These are phyloP conservation scores for Microcyclosporella mali DNA, from an alignment of 2,329 filamentous ascomycete species.

Conservation along the genomic window DNA sequence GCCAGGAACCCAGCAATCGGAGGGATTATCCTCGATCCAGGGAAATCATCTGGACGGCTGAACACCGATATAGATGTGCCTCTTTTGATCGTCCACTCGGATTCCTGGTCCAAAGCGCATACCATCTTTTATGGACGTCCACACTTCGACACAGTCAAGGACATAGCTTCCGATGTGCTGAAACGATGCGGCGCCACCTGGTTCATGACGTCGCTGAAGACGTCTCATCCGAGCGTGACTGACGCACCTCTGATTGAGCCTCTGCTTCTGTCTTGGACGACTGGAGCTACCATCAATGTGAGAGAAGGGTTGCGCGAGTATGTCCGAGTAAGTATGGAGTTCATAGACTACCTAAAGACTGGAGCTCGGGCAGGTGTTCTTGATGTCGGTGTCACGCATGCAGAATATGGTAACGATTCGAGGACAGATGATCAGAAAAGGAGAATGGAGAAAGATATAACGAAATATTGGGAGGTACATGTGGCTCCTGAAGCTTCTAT, in stretches of 20 bases:
- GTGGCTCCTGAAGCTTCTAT: constrained; percentile 17
- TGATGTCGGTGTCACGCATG: constrained; percentile 40
- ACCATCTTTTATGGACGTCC: constrained; percentile 55
- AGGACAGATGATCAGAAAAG: constrained; percentile 14
- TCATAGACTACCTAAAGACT: constrained; percentile 43
- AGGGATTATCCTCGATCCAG: constrained; percentile 58
- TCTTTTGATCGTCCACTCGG: constrained; percentile 55
- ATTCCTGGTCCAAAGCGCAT: constrained; percentile 53
- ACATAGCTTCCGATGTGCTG: constrained; percentile 40
- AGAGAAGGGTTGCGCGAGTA: constrained; percentile 53
- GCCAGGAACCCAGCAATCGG: constrained; percentile 42
- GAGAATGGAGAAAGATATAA: constrained; percentile 15
- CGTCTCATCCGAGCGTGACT: constrained; percentile 54
- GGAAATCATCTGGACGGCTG: constrained; percentile 55
- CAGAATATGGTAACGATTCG: constrained; percentile 26
- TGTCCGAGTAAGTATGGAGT: constrained; percentile 51
- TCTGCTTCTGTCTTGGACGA: constrained; percentile 52
- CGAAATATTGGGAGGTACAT: constrained; percentile 36
- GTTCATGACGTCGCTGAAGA: constrained; percentile 36
- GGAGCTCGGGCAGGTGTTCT: constrained; percentile 44
- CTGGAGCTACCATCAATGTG: constrained; percentile 52
- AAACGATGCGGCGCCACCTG: constrained; percentile 35
- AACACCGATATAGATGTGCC: constrained; percentile 54
- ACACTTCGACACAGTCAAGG: constrained; percentile 57
- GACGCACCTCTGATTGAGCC: constrained; percentile 60